phyloP scores from a whole-genome alignment of 305 asterid genomes.

The Fraxinus angustifolia region DNA sequence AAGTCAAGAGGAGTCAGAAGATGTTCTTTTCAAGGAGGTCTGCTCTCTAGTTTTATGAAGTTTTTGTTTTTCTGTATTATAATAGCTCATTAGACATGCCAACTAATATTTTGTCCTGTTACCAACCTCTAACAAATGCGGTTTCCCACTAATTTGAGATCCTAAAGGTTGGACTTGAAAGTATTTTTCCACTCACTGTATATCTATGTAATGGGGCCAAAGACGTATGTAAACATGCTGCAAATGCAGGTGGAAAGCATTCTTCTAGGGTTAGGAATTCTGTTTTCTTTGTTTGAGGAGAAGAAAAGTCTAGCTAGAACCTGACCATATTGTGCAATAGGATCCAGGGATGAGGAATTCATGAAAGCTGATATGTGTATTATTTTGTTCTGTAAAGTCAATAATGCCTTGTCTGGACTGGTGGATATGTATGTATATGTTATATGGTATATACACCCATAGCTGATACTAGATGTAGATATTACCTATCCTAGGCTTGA shows the following conservation, averaged over 20 bases:
- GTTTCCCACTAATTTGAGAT: not conserved
- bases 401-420: not conserved
- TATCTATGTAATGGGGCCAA: not conserved
- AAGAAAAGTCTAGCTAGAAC: not conserved
- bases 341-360: not conserved
- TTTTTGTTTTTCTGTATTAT: constrained; percentile 13
- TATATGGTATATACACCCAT: not conserved
- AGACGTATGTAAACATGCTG: not conserved
- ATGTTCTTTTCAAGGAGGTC: constrained; percentile 92
- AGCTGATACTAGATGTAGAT: not conserved
- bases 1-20: constrained; percentile 88
- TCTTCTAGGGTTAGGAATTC: not conserved
- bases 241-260: not conserved
- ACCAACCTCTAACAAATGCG: not conserved
- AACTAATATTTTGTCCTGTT: not conserved
- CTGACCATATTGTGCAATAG: not conserved
- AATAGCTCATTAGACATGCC: constrained; percentile 5
- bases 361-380: not conserved
- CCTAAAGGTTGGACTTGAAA: not conserved
- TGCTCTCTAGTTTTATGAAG: constrained; percentile 21
- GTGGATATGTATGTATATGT: not conserved
- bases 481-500: not conserved
- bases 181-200: not conserved
- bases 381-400: not conserved
- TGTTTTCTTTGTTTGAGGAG: not conserved